Evolutionary conservation across 805 yeast species (phyloP).

Genomic region (Kodamaea leandrae): DNA sequence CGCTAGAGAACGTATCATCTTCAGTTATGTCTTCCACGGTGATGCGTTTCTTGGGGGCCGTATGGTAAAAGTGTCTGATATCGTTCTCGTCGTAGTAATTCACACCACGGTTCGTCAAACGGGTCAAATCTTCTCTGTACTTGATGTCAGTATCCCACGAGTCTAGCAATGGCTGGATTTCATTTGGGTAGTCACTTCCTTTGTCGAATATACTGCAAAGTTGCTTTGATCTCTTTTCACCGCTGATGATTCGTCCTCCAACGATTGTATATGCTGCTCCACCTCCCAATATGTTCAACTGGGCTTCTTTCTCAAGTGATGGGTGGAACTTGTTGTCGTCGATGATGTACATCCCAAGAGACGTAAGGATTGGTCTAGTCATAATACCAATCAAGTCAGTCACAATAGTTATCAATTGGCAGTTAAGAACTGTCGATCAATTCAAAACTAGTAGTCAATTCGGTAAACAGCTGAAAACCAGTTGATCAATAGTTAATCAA

Average conservation of each 20-base stretch:
- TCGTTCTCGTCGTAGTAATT: slow-evolving; percentile 69
- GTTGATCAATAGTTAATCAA: no score
- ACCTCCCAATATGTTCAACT: slow-evolving; percentile 72
- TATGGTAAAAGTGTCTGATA: slow-evolving; percentile 52
- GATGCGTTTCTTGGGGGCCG: slow-evolving; percentile 60
- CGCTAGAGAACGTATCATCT: slow-evolving; percentile 33
- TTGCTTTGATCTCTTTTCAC: slow-evolving; percentile 43
- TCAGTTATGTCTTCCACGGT: slow-evolving; percentile 51
- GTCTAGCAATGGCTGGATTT: slow-evolving; percentile 42
- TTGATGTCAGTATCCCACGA: slow-evolving; percentile 63
- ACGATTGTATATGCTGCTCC: slow-evolving; percentile 81
- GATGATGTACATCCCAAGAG: slow-evolving; percentile 86
- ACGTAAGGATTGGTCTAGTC: slow-evolving; percentile 37
- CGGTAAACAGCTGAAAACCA: no score
- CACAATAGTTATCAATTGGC: no score
- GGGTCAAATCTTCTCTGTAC: slow-evolving; percentile 46
- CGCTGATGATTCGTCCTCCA: slow-evolving; percentile 64
- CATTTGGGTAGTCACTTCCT: slow-evolving; percentile 72
- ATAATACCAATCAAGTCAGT: no score
- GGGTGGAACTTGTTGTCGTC: slow-evolving; percentile 73
- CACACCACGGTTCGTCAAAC: slow-evolving; percentile 80
- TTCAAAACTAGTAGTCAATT: no score
- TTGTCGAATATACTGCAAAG: slow-evolving; percentile 55
- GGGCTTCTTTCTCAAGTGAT: slow-evolving; percentile 29
- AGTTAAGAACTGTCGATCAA: no score